Evolutionary conservation across 2,329 filamentous ascomycete genomes (phyloP).

Genomic region (Pezicula rhizophila): DNA sequence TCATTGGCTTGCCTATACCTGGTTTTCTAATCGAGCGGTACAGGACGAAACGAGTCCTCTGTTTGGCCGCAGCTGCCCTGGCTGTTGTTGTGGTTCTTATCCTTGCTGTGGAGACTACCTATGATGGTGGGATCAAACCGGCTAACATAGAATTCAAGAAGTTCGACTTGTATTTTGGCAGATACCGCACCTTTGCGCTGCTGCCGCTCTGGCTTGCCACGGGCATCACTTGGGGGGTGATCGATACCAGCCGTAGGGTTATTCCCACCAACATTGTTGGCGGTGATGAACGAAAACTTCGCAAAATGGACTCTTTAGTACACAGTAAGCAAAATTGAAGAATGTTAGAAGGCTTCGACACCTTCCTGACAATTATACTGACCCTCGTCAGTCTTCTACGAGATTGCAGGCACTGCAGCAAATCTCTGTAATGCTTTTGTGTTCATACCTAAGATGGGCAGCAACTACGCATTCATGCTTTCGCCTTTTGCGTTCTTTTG

Average conservation of each 20-base stretch:
- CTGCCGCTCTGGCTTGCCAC: constrained; percentile 41
- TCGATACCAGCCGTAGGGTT: constrained; percentile 43
- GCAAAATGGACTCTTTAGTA: constrained; percentile 17
- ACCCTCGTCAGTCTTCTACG: constrained; percentile 32
- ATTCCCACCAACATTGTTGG: constrained; percentile 46
- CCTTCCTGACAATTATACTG: no score
- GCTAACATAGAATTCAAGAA: constrained; percentile 10
- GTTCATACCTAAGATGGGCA: constrained; percentile 42
- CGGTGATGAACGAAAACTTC: constrained; percentile 28
- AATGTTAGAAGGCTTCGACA: no score
- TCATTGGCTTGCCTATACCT: constrained; percentile 42
- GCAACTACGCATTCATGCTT: constrained; percentile 46
- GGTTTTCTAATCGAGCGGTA: constrained; percentile 36
- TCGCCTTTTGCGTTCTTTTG: constrained; percentile 40
- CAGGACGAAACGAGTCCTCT: constrained; percentile 21
- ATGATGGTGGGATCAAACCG: no score
- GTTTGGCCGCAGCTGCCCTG: no score
- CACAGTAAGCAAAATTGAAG: constrained; percentile 22
- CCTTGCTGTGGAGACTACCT: no score
- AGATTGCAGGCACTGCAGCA: constrained; percentile 40
- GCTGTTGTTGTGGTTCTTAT: no score
- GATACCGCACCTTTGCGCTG: constrained; percentile 42
- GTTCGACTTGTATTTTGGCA: constrained; percentile 39
- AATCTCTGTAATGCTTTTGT: constrained; percentile 43
- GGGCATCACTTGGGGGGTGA: constrained; percentile 41